Evolutionary conservation across 495 filamentous ascomycete species (phyloP).

Genomic region (Haplographium delicatum): DNA sequence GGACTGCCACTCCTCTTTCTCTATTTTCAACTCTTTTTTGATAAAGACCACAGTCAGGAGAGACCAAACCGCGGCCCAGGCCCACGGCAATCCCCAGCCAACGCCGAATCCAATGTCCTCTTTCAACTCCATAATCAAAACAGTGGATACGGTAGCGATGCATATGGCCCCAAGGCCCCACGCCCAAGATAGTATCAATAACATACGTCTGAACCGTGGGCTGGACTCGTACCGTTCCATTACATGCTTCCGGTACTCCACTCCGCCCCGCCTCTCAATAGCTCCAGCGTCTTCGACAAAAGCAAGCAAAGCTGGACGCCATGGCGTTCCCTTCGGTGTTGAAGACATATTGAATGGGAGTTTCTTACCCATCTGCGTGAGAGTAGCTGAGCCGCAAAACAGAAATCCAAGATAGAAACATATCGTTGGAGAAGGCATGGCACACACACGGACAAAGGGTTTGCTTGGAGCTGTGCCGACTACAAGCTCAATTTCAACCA

Average conservation of each 20-base stretch:
- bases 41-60: conserved; percentile 5
- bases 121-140: conserved; percentile 13
- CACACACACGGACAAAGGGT: conserved; percentile 15
- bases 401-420: conserved; percentile 23
- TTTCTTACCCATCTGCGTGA: conserved; percentile 8
- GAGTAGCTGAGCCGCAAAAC: conserved; percentile 10
- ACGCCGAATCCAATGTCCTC: conserved; percentile 19
- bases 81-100: conserved; percentile 21
- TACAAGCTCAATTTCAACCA: conserved; percentile 19
- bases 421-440: conserved; percentile 21
- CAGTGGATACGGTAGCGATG: conserved; percentile 11
- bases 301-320: conserved; percentile 16
- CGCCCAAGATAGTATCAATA: conserved; percentile 11
- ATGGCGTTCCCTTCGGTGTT: conserved; percentile 13
- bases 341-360: conserved; percentile 23
- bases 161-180: conserved; percentile 10
- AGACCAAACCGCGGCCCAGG: background rate
- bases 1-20: conserved; percentile 13
- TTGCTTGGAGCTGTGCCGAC: conserved; percentile 12
- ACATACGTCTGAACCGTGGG: conserved; percentile 13
- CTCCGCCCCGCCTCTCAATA: conserved; percentile 18
- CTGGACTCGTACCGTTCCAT: conserved; percentile 20
- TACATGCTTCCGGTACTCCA: conserved; percentile 12
- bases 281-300: conserved; percentile 18
- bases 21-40: conserved; percentile 1